A percentile compares a stretch with the other conserved stretches of the same genome.
These are phyloP conservation scores for Leishmania braziliensis DNA, from an alignment of 208 protist genomes.

Conservation along the genomic window DNA sequence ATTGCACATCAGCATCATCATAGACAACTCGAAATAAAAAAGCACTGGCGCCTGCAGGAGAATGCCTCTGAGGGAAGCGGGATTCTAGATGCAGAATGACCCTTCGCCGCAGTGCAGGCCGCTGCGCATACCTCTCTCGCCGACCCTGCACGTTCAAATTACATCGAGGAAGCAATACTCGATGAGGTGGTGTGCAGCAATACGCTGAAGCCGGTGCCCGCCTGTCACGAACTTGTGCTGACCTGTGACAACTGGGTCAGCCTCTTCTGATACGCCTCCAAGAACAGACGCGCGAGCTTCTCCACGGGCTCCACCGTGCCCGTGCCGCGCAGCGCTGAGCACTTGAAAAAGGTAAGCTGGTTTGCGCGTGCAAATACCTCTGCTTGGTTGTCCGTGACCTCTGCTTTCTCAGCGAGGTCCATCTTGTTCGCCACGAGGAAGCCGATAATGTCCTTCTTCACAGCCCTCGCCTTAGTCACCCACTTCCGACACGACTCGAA, in stretches of 20 bases:
- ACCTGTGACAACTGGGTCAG: conserved; percentile 26
- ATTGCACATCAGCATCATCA: neutral
- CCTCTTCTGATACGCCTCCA: conserved; percentile 78
- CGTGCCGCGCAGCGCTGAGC: conserved; percentile 82
- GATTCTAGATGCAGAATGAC: neutral
- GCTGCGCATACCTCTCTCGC: neutral
- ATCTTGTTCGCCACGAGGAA: conserved; percentile 90
- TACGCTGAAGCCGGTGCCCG: neutral
- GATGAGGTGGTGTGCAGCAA: neutral
- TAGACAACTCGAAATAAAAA: neutral
- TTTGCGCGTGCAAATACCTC: conserved; percentile 77
- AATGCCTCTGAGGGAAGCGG: neutral
- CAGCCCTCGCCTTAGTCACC: conserved; percentile 51
- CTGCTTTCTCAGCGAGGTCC: conserved; percentile 84
- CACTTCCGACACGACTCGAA: conserved; percentile 90
- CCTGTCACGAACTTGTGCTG: neutral
- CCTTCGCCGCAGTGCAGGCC: neutral
- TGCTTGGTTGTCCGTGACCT: conserved; percentile 88
- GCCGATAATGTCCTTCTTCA: conserved; percentile 72
- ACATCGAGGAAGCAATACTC: neutral
- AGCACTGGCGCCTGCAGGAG: neutral
- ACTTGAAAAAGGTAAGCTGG: conserved; percentile 84
- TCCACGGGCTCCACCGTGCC: conserved; percentile 85
- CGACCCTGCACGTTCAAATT: neutral
- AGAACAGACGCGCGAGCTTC: conserved; percentile 64